Evolutionary conservation across 2,329 filamentous ascomycete genomes (phyloP), one percentile per base, ranked within the genome.

Genomic region (Talaromyces sp.): DNA sequence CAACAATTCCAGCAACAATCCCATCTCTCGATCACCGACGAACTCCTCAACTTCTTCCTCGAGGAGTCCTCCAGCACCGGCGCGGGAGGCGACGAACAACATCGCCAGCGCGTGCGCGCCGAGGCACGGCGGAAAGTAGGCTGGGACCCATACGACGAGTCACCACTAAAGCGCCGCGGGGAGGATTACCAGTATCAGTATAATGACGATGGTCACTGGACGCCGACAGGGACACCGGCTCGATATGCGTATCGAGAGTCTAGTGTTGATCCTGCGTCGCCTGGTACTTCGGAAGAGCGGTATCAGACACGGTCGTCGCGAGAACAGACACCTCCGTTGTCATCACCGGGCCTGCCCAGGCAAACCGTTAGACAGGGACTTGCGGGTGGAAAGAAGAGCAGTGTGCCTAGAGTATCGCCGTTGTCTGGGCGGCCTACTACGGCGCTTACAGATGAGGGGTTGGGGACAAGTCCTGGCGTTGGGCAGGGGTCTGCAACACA

Each of bases 1-100:
- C 93, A 97, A 74, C 92, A 97, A 79, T 96, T 95, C 76, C 91
- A 96, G 74, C 93, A 97, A 81, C 85, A 87, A 47, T 93, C 91
- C 0, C 93, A 97, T 72, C 84, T 97, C n/a, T 87, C 92, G 7
- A 95, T 96, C 67, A 91, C 91, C 1, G 93, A 97, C 74, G 91
- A 97, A 71, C 87, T 97, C 2, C 82, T 97, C 47, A 92, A 90
- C 61, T 96, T 96, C 79, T 97, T 97, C 79, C 82, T 97, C 9
- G 84, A 87, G 67, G 88, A 90, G 70, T 86, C 84, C 11, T 85
- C 86, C 37, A 87, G 87, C 2, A 89, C 88, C 0, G 88, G 88
- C 33, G 86, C 87, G 1, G 88, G 87, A 3, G 82, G 83, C 4
- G 85, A 90, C 69, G 81, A 85, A 5, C 82, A 88, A 37, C 80